Evolutionary conservation across 163 green algal species (phyloP).

Genomic region (Picocystis sp.): DNA sequence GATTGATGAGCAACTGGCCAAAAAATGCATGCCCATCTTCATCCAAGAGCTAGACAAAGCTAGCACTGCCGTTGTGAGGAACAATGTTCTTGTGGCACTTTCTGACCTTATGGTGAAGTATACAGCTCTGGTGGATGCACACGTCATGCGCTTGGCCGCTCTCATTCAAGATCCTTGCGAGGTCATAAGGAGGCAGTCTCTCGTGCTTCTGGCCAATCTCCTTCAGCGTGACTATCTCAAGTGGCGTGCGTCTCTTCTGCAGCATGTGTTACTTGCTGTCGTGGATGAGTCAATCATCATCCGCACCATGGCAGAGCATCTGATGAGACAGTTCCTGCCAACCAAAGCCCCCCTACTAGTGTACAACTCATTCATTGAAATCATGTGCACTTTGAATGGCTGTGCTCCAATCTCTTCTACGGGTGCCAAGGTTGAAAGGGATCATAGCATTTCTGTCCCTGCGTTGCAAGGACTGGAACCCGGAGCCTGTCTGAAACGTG

Average conservation of each 20-base stretch:
- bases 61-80: conserved; percentile 42
- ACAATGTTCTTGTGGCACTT: conserved; percentile 73
- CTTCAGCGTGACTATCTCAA: conserved; percentile 43
- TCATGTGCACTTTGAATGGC: conserved; percentile 70
- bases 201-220: conserved; percentile 17
- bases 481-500: conserved; percentile 8
- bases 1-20: conserved; percentile 53
- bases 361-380: conserved; percentile 86
- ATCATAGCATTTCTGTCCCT: conserved; percentile 2
- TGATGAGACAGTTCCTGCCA: conserved; percentile 44
- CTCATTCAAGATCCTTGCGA: conserved; percentile 53
- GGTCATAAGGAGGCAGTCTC: conserved; percentile 43
- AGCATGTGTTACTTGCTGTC: conserved; percentile 49
- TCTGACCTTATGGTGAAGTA: conserved; percentile 60
- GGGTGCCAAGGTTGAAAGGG: conserved; percentile 23
- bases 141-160: conserved; percentile 47
- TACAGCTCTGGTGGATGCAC: conserved; percentile 57
- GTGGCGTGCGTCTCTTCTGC: conserved; percentile 68
- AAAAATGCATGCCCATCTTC: conserved; percentile 54
- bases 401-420: conserved; percentile 19
- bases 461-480: not conserved
- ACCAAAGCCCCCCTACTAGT: conserved; percentile 58
- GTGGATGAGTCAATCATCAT: conserved; percentile 49
- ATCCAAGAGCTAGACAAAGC: conserved; percentile 51
- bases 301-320: conserved; percentile 39